Base-by-base conservation (phyloP, 164 flowering plant species). In the Stephania cephalantha region DNA sequence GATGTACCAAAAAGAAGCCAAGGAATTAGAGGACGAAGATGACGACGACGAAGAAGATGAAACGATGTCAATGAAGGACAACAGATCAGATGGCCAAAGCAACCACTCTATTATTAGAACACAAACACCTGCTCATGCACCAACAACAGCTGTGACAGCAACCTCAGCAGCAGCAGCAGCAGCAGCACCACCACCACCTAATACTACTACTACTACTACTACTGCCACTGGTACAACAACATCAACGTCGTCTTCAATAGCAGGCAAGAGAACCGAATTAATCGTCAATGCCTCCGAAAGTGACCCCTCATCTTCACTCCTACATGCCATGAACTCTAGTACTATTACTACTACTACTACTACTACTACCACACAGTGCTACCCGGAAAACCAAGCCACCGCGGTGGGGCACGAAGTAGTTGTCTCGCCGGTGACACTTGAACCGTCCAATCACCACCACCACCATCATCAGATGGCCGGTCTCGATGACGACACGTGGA, bases 1-100 rank as follows among this genome's bases (percentile, higher is more conserved):
- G 73, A 86, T 86, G 84, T 86, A 86, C 80, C 86, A 85, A 76
- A 83, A 80, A 73, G 89, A 86, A 71, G 52, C 78, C 75, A 79
- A 74, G 72, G 84, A 82, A 13, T 81, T 77, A n/a, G 74, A 61
- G 63, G 68, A 61, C 22, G 74, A 30, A 35, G 74, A 42, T 6
- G 74, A 35, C 1, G 68, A 61, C 22, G 68, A 58, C 61, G 66
- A 3, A 71, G 64, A 73, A n/a, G 80, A 65, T 22, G 78, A 74
- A 12, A 70, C 74, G 7, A 31, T 12, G 15, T 53, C 44, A 68
- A 71, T 65, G 46, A 69, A 25, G 72, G 20, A 63, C 69, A 15
- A 22, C 46, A 72, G 73, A 31, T 25, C 42, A 72, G 46, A 53
- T 76, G 69, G 68, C 46, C 50, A 20, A 20, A n/a, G 48, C 78